These are phyloP conservation scores for Platanthera guangdongensis DNA, from an alignment of 106 monocot species.

Conservation along the genomic window DNA sequence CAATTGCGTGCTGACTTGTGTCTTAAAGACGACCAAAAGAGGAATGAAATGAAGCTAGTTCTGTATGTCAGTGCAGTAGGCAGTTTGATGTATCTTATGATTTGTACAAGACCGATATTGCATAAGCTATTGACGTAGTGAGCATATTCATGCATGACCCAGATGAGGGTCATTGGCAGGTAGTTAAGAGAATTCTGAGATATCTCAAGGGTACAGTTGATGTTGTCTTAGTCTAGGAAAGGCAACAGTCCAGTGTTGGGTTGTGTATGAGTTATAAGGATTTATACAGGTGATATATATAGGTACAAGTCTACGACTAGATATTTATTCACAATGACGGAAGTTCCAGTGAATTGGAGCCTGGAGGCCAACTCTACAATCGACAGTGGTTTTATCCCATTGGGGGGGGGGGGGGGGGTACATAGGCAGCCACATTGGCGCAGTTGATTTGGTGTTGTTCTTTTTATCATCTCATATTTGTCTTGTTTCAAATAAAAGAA, in stretches of 20 bases:
- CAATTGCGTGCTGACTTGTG: too few species aligned
- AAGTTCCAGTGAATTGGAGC: conserved; percentile 3
- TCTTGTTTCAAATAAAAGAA: too few species aligned
- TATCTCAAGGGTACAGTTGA: neutral
- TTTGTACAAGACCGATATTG: neutral
- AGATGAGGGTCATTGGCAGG: neutral
- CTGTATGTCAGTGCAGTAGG: too few species aligned
- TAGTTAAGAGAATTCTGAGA: neutral
- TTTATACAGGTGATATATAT: conserved; percentile 4
- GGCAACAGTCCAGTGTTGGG: neutral
- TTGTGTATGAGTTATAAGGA: neutral
- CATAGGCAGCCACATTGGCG: neutral
- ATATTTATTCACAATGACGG: conserved; percentile 8
- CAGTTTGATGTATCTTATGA: too few species aligned
- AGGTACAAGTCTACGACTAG: neutral
- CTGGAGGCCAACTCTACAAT: conserved; percentile 9
- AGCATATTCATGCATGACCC: neutral
- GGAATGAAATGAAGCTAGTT: too few species aligned
- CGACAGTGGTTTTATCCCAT: neutral
- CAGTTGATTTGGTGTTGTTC: too few species aligned
- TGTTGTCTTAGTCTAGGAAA: neutral
- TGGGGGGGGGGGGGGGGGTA: neutral
- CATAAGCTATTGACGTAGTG: neutral
- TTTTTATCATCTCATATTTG: too few species aligned
- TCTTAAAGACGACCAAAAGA: too few species aligned